Evolutionary conservation across 73 alveolate species (phyloP), one percentile per base, ranked within the genome.

Genomic region (Durusdinium trenchii): DNA sequence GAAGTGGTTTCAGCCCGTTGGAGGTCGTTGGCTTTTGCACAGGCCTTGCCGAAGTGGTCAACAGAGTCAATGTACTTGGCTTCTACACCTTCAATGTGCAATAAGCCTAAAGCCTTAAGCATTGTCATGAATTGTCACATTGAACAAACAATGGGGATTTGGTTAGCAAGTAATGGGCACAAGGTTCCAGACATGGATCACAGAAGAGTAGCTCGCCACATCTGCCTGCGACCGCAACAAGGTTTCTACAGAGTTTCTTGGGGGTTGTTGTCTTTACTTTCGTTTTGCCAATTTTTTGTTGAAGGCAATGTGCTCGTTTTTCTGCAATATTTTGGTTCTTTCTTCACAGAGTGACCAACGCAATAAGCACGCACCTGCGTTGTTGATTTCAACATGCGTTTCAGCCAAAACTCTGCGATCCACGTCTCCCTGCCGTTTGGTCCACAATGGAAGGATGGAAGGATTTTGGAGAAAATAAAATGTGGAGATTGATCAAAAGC

Each of bases 341-440:
- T n/a, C n/a, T n/a, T n/a, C n/a, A n/a, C n/a, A n/a, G n/a, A n/a
- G n/a, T n/a, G n/a, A n/a, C n/a, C n/a, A n/a, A n/a, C n/a, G n/a
- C n/a, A n/a, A n/a, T n/a, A n/a, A n/a, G n/a, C n/a, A n/a, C n/a
- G n/a, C 32, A 16, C 94, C 86, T 64, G 87, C 51, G 82, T 45
- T 12, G 62, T 38, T 45, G 99, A 71, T 47, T 82, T 42, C 57
- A 82, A 64, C 93, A 93, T 79, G 67, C 89, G 87, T 82, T 71
- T 93, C 93, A 93, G 50, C 99, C 99, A 93, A 64, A 93, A 93
- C 92, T 93, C 99, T 6, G 99, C 93, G 93, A 64, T 93, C 99
- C 51, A 93, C 99, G n/a, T 93, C 99, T 36, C 99, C 98, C 96
- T 81, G 69, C 62, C n/a, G n/a, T n/a, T n/a, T n/a, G n/a, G n/a